phyloP scores from a whole-genome alignment of 768 basidiomycete genomes.

The Dentipellis fragilis region DNA sequence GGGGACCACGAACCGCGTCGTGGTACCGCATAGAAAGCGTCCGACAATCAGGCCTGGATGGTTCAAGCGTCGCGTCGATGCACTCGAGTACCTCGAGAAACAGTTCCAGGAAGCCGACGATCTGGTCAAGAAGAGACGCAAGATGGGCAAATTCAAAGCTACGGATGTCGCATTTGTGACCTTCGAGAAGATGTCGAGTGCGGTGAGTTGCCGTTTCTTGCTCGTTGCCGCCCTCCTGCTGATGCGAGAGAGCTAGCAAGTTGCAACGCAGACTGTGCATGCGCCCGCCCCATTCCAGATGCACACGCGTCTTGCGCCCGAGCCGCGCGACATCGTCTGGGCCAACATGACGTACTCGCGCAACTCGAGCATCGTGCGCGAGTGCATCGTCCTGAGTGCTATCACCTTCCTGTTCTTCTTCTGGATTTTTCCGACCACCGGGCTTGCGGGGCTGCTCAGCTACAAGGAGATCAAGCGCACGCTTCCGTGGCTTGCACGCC shows the following conservation, averaged over 20 bases:
- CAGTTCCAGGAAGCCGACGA: conserved; percentile 79
- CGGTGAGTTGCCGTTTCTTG: conserved; percentile 39
- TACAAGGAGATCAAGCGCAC: conserved; percentile 90
- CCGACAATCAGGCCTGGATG: conserved; percentile 70
- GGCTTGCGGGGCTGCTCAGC: conserved; percentile 77
- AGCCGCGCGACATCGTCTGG: conserved; percentile 96
- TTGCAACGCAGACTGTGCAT: conserved; percentile 78
- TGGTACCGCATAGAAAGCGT: conserved; percentile 63
- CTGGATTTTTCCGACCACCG: conserved; percentile 88
- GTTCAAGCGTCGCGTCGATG: conserved; percentile 76
- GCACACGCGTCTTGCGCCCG: conserved; percentile 72
- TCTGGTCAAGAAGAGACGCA: conserved; percentile 63
- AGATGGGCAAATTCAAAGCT: conserved; percentile 64
- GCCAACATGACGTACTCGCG: conserved; percentile 69
- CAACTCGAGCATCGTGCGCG: conserved; percentile 49
- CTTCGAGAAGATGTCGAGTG: conserved; percentile 90
- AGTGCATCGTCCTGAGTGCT: conserved; percentile 56
- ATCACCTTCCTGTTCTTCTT: conserved; percentile 75
- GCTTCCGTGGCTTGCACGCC: conserved; percentile 76
- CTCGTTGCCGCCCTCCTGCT: not conserved
- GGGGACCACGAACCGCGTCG: conserved; percentile 40
- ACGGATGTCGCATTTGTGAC: conserved; percentile 90
- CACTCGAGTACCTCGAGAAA: conserved; percentile 78
- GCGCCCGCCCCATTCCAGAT: conserved; percentile 56
- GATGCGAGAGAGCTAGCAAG: conserved; percentile 48